Base-by-base conservation (phyloP, 345 rosid genomes). In the Moringa oleifera region DNA sequence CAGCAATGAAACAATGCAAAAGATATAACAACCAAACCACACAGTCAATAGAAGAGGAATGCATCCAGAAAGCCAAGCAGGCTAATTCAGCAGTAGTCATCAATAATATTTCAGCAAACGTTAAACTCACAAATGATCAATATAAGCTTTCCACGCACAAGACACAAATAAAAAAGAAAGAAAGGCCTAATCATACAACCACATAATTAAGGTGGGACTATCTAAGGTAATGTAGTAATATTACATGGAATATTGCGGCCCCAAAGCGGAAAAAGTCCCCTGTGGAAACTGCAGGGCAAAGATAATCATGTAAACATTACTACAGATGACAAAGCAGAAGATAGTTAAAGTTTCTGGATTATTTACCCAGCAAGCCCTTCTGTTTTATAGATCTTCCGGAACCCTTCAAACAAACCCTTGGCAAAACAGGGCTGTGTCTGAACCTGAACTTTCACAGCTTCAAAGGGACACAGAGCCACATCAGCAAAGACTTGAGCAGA, bases 401-500 rank as follows among this genome's bases (percentile, higher is more conserved):
- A 73, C 25, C 93, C 89, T 54, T 84, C 88, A 37, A 21, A 54
- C 65, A 87, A 69, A 54, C 94, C 89, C 73, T 76, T 87, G 0
- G 89, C 90, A 58, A 73, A 87, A 45, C 21, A 25, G 28, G 79
- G 81, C 63, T 84, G 94, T 0, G 90, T 69, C 64, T 87, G 89
- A 66, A 87, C 87, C 23, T 77, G 84, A 51, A 86, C 83, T 73
- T 84, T 86, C 59, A 80, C 63, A 2, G 87, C 84, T 69, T 87
- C 93, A 53, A 87, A 87, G n/a, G 87, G 89, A 60, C 84, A 77
- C 59, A 86, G 80, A 53, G 89, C 84, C 52, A 84, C 67, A 53
- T 87, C 84, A 36, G 94, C 86, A 65, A 84, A 84, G 20, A 84
- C 79, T 70, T 82, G 83, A 59, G 90, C 90, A 46, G 90, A 87